Conservation (phyloP, 2,329 filamentous ascomycete species). For the Beauveria pseudobassiana region DNA sequence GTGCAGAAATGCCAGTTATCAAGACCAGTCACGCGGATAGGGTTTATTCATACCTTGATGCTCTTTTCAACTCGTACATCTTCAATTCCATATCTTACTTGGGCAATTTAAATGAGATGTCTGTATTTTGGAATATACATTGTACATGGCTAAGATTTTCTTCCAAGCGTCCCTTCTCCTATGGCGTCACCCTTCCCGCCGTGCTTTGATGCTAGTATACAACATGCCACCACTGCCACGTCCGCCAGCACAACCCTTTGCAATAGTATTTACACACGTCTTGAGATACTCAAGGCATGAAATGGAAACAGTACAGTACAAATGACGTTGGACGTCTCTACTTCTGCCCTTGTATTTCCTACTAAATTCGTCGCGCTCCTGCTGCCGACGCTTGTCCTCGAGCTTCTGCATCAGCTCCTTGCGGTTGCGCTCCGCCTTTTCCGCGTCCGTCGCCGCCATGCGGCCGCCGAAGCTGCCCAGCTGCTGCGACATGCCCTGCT, state of each 20-base stretch:
- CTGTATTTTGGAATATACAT: background rate
- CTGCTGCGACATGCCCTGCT: constrained; percentile 29
- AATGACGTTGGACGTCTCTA: background rate
- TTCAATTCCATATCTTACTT: background rate
- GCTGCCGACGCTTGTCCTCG: constrained; percentile 27
- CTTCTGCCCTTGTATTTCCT: constrained; percentile 30
- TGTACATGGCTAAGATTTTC: background rate
- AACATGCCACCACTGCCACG: background rate
- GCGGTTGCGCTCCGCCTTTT: constrained; percentile 29
- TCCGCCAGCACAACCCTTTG: background rate
- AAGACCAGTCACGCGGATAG: too few species aligned
- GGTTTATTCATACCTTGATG: too few species aligned
- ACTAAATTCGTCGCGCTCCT: constrained; percentile 31
- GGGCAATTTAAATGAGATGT: background rate
- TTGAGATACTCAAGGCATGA: background rate
- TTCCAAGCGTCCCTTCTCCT: background rate
- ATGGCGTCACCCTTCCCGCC: background rate
- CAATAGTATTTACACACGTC: background rate
- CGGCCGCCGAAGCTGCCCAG: constrained; percentile 28
- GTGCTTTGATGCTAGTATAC: constrained; percentile 3
- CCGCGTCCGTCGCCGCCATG: constrained; percentile 23
- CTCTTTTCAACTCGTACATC: background rate
- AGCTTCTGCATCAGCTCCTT: constrained; percentile 27
- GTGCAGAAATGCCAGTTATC: too few species aligned
- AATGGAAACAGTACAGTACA: background rate